Evolutionary conservation across 768 basidiomycete species (phyloP), one percentile per base, ranked within the genome.

Genomic region (Suillus americanus): DNA sequence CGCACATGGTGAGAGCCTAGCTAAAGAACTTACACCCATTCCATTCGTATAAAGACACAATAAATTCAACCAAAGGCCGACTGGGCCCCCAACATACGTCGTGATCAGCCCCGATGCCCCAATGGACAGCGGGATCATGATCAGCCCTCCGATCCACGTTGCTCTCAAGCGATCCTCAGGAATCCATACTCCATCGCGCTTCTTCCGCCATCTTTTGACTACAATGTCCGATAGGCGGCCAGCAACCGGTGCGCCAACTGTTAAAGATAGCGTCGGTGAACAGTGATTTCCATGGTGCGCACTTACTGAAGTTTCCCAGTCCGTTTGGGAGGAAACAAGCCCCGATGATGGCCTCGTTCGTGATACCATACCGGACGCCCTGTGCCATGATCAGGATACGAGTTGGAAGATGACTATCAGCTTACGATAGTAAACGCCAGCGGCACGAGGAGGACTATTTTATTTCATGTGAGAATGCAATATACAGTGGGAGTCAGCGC

Each of bases 111-210:
- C 87, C 5, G 78, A 80, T 0, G 73, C 62, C 0, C 87, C 67
- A 2, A 85, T 72, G 3, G 86, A 82, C 1, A 85, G 40, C 0
- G 88, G 89, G 2, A 82, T 76, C 48, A 88, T 74, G 41, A 82
- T 18, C 0, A 78, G 69, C 12, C 79, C 79, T 28, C 83, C 82
- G 16, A 77, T 69, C 16, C 84, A 65, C 2, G 83, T 75, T 5
- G 81, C 85, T 2, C 85, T 78, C 18, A 89, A 77, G 10, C 88
- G 82, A 67, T 88, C 88, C 70, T 89, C 88, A 0, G 87, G 87
- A 55, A 83, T 82, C 86, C 85, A 88, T 4, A 75, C 69, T 9
- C 86, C 86, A 0, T 79, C 79, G 12, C 86, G 81, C 9, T 74
- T 74, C 54, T 77, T 72, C 6, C 81, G 79, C 77, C 82, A 85